These are phyloP conservation scores for Pholiota molesta DNA, from an alignment of 768 basidiomycete genomes.

Conservation along the genomic window DNA sequence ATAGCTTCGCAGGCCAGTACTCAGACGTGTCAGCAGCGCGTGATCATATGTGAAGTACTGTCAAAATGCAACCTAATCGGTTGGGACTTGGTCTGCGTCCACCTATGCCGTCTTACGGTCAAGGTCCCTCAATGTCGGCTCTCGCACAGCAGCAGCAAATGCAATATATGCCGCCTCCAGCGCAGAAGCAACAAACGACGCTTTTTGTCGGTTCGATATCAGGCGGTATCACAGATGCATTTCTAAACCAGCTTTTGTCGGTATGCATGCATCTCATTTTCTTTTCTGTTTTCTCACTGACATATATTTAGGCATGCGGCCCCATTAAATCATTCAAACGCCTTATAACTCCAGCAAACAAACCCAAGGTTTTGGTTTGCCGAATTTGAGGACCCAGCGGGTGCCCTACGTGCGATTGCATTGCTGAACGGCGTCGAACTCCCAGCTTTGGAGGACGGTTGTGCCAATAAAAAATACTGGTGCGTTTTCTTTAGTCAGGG, in stretches of 20 bases:
- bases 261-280: slow-evolving; percentile 46
- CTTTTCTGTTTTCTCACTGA: not conserved
- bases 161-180: slow-evolving; percentile 67
- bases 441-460: slow-evolving; percentile 54
- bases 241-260: slow-evolving; percentile 75
- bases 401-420: slow-evolving; percentile 73
- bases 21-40: not conserved
- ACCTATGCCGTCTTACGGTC: slow-evolving; percentile 85
- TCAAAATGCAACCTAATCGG: slow-evolving; percentile 75
- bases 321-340: slow-evolving; percentile 89
- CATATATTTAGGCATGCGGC: slow-evolving; percentile 75
- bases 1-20: not conserved
- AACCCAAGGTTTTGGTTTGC: slow-evolving; percentile 99
- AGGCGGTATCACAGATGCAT: slow-evolving; percentile 84
- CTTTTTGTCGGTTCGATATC: slow-evolving; percentile 96
- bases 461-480: slow-evolving; percentile 60
- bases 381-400: slow-evolving; percentile 92
- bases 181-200: slow-evolving; percentile 68
- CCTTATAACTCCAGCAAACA: slow-evolving; percentile 88
- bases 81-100: slow-evolving; percentile 89
- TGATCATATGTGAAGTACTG: not conserved
- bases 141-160: slow-evolving; percentile 89
- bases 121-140: slow-evolving; percentile 90
- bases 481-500: slow-evolving; percentile 51
- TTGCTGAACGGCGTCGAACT: slow-evolving; percentile 52